Evolutionary conservation across 2,329 filamentous ascomycete species (phyloP).

Genomic region (Colletotrichum sp.): DNA sequence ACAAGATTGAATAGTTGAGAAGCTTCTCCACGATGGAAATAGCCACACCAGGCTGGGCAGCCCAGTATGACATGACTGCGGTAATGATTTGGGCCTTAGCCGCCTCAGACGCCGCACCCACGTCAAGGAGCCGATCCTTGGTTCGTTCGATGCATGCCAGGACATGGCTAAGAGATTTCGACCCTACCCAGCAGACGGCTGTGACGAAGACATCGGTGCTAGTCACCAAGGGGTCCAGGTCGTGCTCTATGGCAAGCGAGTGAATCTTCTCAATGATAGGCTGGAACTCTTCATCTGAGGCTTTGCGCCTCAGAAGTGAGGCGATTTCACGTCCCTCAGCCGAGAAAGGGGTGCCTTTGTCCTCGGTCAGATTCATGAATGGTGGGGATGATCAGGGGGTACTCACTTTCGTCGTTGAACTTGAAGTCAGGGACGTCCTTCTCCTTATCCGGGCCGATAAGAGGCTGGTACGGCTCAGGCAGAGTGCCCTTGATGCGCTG

Average conservation of each 20-base stretch:
- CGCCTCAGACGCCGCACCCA: slow-evolving; percentile 75
- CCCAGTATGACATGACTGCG: slow-evolving; percentile 92
- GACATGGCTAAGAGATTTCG: slow-evolving; percentile 95
- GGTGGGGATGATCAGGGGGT: not conserved
- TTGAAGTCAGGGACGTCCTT: slow-evolving; percentile 97
- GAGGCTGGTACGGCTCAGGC: slow-evolving; percentile 78
- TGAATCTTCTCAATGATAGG: slow-evolving; percentile 82
- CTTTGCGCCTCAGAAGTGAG: slow-evolving; percentile 81
- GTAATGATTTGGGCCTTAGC: slow-evolving; percentile 88
- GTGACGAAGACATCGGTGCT: slow-evolving; percentile 95
- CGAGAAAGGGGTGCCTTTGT: slow-evolving; percentile 77
- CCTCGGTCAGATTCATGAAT: slow-evolving; percentile 21
- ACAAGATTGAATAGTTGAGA: slow-evolving; percentile 95
- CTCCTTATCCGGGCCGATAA: slow-evolving; percentile 88
- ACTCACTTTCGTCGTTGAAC: slow-evolving; percentile 76
- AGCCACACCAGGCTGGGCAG: slow-evolving; percentile 87
- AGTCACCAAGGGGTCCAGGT: slow-evolving; percentile 80
- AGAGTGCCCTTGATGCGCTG: slow-evolving; percentile 95
- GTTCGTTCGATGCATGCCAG: slow-evolving; percentile 94
- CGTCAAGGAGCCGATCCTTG: slow-evolving; percentile 84
- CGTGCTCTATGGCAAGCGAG: slow-evolving; percentile 72
- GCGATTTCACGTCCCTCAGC: slow-evolving; percentile 85
- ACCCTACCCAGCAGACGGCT: slow-evolving; percentile 89
- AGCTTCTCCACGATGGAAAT: slow-evolving; percentile 95
- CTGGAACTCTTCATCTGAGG: slow-evolving; percentile 85